Base-by-base conservation (phyloP, 2,329 filamentous ascomycete species). In the Ceratocystis cubensis region DNA sequence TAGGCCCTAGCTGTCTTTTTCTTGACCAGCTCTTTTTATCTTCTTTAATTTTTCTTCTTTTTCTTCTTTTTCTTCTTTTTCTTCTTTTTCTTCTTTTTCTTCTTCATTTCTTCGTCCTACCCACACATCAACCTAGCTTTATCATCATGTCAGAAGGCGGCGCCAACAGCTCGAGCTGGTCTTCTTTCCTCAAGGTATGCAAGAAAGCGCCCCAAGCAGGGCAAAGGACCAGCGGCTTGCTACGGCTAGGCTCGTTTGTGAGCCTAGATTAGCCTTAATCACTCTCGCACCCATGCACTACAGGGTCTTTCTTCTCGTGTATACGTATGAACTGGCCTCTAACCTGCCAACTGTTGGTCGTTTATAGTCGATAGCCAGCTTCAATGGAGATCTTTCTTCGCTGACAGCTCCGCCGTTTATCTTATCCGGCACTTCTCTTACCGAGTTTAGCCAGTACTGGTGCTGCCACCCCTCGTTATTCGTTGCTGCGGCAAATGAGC, bases 361-460 rank as follows among this genome's bases (percentile, higher is more conserved):
- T 22, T 66, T 63, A 72, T 70, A 84, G 82, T 91, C 88, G 61
- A 88, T 92, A 73, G 86, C 88, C 65, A 89, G 87, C 3, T 93
- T 92, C 79, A 89, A 88, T 73, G 89, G 89, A 72, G 89, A 93
- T 75, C 82, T 92, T 67, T 88, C 88, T 44, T 90, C 88, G 69
- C 78, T 93, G 72, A 92, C 89, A 45, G 89, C 89, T 48, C 89
- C 89, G 65, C 89, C 89, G 20, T 93, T 92, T 73, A 91, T 93
- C 71, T 84, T 93, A 65, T 90, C 88, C 50, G 84, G 85, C 46
- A 89, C 87, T 71, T 91, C 88, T 69, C 78, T 92, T 69, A 88
- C 87, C 71, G 89, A 93, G 74, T 92, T 89, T 78, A 89, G 87
- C 69, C 84, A 87, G 64, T 92, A 91, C 78, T 93, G 89, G 89